These are phyloP conservation scores for Stramenopiles sp. DNA, from an alignment of 352 stramenopile genomes.

Conservation along the genomic window DNA sequence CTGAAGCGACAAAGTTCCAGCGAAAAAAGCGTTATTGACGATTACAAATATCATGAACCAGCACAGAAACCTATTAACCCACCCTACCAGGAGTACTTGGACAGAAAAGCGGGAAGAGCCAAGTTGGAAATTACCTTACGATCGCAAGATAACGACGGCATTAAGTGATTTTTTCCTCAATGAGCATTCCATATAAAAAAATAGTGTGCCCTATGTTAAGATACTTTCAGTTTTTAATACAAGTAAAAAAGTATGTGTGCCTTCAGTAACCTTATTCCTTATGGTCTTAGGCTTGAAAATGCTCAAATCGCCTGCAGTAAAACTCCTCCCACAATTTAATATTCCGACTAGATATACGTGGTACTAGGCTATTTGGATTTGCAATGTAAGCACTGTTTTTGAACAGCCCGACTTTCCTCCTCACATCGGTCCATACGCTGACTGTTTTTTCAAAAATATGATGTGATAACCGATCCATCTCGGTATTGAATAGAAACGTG, in stretches of 20 bases:
- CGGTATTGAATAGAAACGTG: not conserved
- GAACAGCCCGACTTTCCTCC: not conserved
- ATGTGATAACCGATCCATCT: not conserved
- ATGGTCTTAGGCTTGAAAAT: not conserved
- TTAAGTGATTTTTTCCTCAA: no score
- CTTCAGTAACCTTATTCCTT: no score
- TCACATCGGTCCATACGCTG: not conserved
- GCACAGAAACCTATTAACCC: conserved; percentile 59
- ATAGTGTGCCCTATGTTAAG: no score
- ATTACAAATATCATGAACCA: conserved; percentile 45
- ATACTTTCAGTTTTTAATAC: no score
- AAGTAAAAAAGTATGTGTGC: no score
- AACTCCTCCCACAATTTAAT: not conserved
- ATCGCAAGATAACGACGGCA: not conserved
- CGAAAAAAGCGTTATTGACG: no score
- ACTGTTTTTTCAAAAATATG: not conserved
- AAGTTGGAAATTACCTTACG: not conserved
- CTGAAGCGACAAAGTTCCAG: no score
- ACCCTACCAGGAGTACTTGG: conserved; percentile 29
- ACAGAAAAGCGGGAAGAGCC: not conserved
- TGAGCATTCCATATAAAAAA: no score
- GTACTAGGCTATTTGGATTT: not conserved
- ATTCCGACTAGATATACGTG: not conserved
- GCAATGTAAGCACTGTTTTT: not conserved
- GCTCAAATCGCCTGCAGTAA: not conserved